Evolutionary conservation across 2,329 filamentous ascomycete genomes (phyloP), one percentile per base, ranked within the genome.

Genomic region (Myrmaecium sp.): DNA sequence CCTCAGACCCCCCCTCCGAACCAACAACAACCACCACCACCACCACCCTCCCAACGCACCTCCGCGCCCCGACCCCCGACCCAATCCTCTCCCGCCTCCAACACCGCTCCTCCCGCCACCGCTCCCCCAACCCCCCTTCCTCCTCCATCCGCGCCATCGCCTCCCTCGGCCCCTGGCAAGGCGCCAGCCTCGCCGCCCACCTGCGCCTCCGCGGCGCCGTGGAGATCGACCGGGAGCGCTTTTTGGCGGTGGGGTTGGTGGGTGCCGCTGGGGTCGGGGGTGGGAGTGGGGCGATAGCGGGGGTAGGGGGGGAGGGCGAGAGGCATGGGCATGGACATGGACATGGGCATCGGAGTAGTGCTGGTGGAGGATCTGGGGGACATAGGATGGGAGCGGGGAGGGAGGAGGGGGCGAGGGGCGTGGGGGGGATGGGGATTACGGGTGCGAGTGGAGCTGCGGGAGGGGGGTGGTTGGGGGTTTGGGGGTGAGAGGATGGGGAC

Each of bases 131-230:
- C 51, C 44, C 4, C 33, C 45, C 4, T 42, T 69, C 2, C 64
- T 68, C 20, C 75, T 75, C 2, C 15, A 54, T 83, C 20, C 63
- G 78, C 14, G 73, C 65, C 3, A 54, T 82, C 2, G 70, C 79
- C 33, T 72, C 73, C 1, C 51, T 84, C 2, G 79, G 79, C 0
- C 57, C 77, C 2, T 86, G 78, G 77, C 65, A 67, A 12, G 79
- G 79, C 7, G 78, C 71, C 3, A 82, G 76, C 44, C 43, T 86
- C 28, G 54, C 77, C 11, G 66, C 73, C 3, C 69, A 74, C 36
- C 55, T 83, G 31, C 74, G 74, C 30, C 60, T 81, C 4, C 66
- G 69, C 18, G 70, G 76, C 2, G 62, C 80, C 27, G 73, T 74
- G 2, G 66, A 73, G 16, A 57, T 84, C 12, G 78, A 83, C 34